phyloP scores from a whole-genome alignment of 139 green algal genomes.

The Picochlorum sp. region DNA sequence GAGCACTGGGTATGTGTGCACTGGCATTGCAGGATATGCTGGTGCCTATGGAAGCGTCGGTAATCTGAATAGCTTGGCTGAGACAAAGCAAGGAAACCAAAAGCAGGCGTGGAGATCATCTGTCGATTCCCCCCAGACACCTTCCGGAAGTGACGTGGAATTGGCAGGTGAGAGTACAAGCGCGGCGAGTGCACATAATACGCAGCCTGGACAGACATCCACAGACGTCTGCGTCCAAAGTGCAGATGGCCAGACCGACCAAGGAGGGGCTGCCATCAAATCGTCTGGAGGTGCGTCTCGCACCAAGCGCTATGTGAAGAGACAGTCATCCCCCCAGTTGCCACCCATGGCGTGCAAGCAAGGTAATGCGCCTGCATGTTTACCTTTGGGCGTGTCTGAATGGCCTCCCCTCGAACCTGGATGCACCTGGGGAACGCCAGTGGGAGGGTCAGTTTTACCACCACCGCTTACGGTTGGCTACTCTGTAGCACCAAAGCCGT shows the following conservation, averaged over 20 bases:
- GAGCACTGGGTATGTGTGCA: not conserved
- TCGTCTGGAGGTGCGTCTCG: not conserved
- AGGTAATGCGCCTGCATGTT: not conserved
- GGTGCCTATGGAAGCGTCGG: not conserved
- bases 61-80: not conserved
- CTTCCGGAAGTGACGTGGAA: constrained; percentile 10
- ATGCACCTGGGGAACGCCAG: constrained; percentile 36
- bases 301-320: not conserved
- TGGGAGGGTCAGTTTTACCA: constrained; percentile 15
- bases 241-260: not conserved
- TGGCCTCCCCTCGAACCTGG: constrained; percentile 22
- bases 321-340: not conserved
- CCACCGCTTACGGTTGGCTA: not conserved
- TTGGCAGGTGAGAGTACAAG: constrained; percentile 8
- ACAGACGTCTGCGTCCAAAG: not conserved
- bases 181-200: constrained; percentile 2
- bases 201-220: not conserved
- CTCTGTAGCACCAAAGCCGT: not conserved
- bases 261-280: not conserved
- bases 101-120: constrained; percentile 2
- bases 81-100: not conserved
- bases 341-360: constrained; percentile 12
- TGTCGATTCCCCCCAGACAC: constrained; percentile 20
- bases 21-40: not conserved
- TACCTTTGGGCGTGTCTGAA: constrained; percentile 1